Conservation (phyloP, 257 asterid species). For the Schizonepeta tenuifolia region DNA sequence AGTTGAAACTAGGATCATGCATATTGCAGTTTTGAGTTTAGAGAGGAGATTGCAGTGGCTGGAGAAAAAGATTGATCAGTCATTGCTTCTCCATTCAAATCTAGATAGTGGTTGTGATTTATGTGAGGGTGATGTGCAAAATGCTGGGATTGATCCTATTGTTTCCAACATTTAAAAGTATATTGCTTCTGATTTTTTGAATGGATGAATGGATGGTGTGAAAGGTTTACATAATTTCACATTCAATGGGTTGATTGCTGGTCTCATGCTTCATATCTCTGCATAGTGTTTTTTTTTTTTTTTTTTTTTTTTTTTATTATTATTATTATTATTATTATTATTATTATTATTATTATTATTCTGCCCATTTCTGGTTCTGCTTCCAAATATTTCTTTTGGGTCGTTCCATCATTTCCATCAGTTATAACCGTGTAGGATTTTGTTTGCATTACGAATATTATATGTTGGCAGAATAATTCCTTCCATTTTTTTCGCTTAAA, state of each 20-base stretch:
- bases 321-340: too few relatives aligned
- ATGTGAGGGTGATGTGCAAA: slow-evolving; percentile 29
- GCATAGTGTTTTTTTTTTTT: slow-evolving; percentile 43
- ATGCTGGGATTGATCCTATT: slow-evolving; percentile 26
- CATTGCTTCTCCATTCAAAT: slow-evolving; percentile 35
- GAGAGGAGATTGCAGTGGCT: slow-evolving; percentile 69
- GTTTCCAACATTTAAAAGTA: neutral
- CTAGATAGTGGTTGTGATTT: slow-evolving; percentile 38
- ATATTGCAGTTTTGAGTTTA: slow-evolving; percentile 64
- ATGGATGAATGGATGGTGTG: slow-evolving; percentile 60
- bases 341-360: too few relatives aligned
- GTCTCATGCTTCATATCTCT: slow-evolving; percentile 79
- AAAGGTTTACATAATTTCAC: slow-evolving; percentile 80
- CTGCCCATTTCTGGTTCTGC: slow-evolving; percentile 29
- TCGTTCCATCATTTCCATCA: neutral
- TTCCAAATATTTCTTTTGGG: neutral
- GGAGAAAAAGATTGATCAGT: slow-evolving; percentile 53
- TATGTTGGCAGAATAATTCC: too few relatives aligned
- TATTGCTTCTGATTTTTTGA: slow-evolving; percentile 16
- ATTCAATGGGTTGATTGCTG: slow-evolving; percentile 98
- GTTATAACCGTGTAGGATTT: neutral
- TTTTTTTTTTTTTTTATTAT: too few relatives aligned
- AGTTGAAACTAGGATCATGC: slow-evolving; percentile 73
- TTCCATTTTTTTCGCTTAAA: too few relatives aligned
- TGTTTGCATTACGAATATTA: neutral